phyloP scores from a whole-genome alignment of 2,329 filamentous ascomycete species.

The Curvularia hawaiiensis region DNA sequence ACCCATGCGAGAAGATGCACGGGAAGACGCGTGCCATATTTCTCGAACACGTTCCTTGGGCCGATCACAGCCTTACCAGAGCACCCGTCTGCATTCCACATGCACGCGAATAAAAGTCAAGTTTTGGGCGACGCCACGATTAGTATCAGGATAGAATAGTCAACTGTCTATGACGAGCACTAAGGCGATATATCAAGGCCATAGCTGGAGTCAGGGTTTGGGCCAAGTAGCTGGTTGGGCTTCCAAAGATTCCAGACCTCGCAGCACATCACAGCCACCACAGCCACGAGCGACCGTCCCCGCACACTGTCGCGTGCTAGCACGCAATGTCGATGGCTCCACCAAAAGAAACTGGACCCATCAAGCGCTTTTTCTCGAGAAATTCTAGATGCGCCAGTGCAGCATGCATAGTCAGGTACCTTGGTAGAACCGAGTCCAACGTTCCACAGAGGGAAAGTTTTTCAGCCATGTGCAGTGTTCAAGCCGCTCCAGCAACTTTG shows the following conservation, averaged over 20 bases:
- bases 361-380: background rate
- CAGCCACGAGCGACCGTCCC: slow-evolving; percentile 2
- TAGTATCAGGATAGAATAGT: background rate
- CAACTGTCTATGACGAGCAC: background rate
- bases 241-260: background rate
- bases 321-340: background rate
- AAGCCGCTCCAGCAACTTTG: background rate
- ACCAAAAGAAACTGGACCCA: background rate
- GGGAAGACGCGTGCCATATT: background rate
- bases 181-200: background rate
- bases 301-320: slow-evolving; percentile 5
- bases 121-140: background rate
- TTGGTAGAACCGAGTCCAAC: background rate
- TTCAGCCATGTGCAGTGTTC: background rate
- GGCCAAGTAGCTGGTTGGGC: background rate
- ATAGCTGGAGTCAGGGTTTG: background rate
- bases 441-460: background rate
- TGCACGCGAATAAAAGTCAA: background rate
- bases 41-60: background rate
- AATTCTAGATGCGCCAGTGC: background rate
- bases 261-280: slow-evolving; percentile 1
- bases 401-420: background rate
- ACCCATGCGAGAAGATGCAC: background rate
- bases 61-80: background rate
- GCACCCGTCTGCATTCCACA: background rate